A percentile compares a stretch with the other conserved stretches of the same genome.
Conservation (phyloP, 331 rosid genomes). For the Saraca asoca region DNA sequence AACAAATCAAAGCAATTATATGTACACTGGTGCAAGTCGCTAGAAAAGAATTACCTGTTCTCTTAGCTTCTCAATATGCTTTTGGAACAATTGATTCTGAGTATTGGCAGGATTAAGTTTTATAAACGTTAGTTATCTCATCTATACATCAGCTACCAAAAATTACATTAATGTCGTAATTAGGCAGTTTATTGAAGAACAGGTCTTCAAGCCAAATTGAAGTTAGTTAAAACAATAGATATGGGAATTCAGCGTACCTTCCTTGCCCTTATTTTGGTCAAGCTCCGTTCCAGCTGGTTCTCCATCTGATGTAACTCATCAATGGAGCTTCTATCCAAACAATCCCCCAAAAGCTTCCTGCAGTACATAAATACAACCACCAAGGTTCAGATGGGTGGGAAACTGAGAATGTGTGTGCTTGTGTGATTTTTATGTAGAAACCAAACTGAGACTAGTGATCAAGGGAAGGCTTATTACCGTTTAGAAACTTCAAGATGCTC, state of each 20-base stretch:
- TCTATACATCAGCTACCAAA: slow-evolving; percentile 1
- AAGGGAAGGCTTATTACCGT: slow-evolving; percentile 45
- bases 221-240: too few species aligned
- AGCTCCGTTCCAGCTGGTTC: slow-evolving; percentile 71
- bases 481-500: slow-evolving; percentile 63
- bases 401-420: too few species aligned
- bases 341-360: slow-evolving; percentile 82
- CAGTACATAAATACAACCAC: slow-evolving; percentile 1
- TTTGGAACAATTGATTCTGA: slow-evolving; percentile 62
- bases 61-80: slow-evolving; percentile 63
- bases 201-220: background rate
- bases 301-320: slow-evolving; percentile 70
- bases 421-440: slow-evolving; percentile 2
- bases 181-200: background rate
- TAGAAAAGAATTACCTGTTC: slow-evolving; percentile 51
- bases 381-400: background rate
- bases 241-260: slow-evolving; percentile 50
- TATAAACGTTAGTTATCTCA: slow-evolving; percentile 28
- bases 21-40: background rate
- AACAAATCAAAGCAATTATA: background rate
- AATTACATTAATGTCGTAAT: background rate
- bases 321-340: slow-evolving; percentile 58
- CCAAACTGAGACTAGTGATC: background rate
- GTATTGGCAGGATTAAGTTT: slow-evolving; percentile 30
- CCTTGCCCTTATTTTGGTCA: slow-evolving; percentile 71